Conservation (phyloP, 2,329 filamentous ascomycete genomes). For the Harringtonia aguacate region DNA sequence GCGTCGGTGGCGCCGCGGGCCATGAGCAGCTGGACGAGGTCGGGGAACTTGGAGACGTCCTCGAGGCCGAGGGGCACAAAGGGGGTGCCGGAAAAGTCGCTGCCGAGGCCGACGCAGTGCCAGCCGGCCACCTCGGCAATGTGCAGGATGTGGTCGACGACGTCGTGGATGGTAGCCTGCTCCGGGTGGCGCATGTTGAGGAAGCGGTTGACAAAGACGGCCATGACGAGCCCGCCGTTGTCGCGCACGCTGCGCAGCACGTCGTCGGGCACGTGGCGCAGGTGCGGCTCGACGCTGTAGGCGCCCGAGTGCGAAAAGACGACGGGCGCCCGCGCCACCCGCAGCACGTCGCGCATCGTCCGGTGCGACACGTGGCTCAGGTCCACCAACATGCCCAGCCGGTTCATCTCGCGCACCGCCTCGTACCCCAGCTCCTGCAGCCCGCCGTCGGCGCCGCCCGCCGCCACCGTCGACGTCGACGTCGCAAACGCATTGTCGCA, state of each 20-base stretch:
- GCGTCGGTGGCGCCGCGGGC: too few relatives aligned
- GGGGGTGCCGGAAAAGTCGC: slow-evolving; percentile 74
- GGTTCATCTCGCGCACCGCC: slow-evolving; percentile 2
- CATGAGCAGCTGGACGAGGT: too few relatives aligned
- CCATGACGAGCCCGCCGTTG: slow-evolving; percentile 28
- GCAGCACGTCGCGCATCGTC: slow-evolving; percentile 4
- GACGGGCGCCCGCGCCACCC: background rate
- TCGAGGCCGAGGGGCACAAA: slow-evolving; percentile 61
- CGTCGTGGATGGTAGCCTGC: slow-evolving; percentile 56
- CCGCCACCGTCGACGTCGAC: background rate
- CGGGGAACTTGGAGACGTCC: slow-evolving; percentile 73
- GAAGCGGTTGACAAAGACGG: slow-evolving; percentile 21
- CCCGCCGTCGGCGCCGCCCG: background rate
- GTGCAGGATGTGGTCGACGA: slow-evolving; percentile 58
- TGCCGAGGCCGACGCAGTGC: slow-evolving; percentile 77
- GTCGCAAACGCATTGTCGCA: slow-evolving; percentile 2
- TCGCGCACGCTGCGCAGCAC: slow-evolving; percentile 21
- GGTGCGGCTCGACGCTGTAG: background rate
- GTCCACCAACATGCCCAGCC: slow-evolving; percentile 5
- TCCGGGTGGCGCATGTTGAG: background rate
- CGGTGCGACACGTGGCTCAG: slow-evolving; percentile 5
- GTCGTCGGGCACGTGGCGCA: slow-evolving; percentile 29
- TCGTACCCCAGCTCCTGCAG: background rate
- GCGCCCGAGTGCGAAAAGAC: slow-evolving; percentile 1
- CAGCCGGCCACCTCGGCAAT: slow-evolving; percentile 77